Evolutionary conservation across 768 basidiomycete genomes (phyloP).

Genomic region (Pholiota molesta): DNA sequence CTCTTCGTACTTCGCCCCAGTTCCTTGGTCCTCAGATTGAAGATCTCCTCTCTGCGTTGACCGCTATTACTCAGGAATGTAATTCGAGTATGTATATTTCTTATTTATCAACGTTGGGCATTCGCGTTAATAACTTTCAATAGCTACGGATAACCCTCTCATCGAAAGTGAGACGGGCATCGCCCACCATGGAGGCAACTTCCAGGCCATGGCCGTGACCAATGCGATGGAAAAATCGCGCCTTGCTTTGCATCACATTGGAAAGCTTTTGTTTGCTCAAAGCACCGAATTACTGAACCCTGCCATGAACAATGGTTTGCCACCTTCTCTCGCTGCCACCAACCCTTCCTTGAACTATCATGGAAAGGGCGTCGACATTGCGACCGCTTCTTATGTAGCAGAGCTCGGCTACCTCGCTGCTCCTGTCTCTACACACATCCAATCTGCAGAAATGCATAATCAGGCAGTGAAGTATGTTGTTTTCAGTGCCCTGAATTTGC

Average conservation of each 20-base stretch:
- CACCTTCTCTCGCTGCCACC: slow-evolving; percentile 72
- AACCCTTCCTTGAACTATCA: slow-evolving; percentile 81
- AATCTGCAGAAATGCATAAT: slow-evolving; percentile 86
- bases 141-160: slow-evolving; percentile 84
- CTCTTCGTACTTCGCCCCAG: slow-evolving; percentile 72
- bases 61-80: slow-evolving; percentile 67
- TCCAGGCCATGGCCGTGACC: slow-evolving; percentile 82
- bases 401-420: slow-evolving; percentile 80
- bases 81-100: slow-evolving; percentile 66
- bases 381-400: slow-evolving; percentile 76
- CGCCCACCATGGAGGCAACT: slow-evolving; percentile 84
- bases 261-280: slow-evolving; percentile 72
- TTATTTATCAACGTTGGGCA: slow-evolving; percentile 2
- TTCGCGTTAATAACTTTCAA: slow-evolving; percentile 1
- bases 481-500: neutral
- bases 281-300: slow-evolving; percentile 78
- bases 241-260: slow-evolving; percentile 67
- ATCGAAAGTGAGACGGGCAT: slow-evolving; percentile 66
- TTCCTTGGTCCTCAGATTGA: slow-evolving; percentile 82
- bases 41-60: slow-evolving; percentile 65
- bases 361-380: slow-evolving; percentile 79
- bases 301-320: slow-evolving; percentile 78
- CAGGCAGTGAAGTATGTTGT: slow-evolving; percentile 75
- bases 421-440: slow-evolving; percentile 79
- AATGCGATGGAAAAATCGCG: slow-evolving; percentile 89